Conservation (phyloP, 2,329 filamentous ascomycete genomes). For the Rutstroemia sydowiana region DNA sequence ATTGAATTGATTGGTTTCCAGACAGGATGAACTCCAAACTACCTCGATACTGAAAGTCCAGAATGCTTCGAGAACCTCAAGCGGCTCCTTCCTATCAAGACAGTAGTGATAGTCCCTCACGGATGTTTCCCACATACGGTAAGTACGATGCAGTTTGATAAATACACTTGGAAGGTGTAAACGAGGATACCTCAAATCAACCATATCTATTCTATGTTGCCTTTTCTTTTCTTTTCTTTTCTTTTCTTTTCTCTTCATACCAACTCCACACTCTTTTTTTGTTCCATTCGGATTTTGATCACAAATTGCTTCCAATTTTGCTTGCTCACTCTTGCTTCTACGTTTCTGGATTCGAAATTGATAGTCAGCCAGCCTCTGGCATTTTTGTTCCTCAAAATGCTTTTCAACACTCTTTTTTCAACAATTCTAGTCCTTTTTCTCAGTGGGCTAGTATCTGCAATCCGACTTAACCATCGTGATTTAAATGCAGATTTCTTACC, state of each 20-base stretch:
- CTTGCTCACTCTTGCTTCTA: slow-evolving; percentile 1
- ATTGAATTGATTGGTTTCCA: neutral
- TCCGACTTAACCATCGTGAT: slow-evolving; percentile 17
- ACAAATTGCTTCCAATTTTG: slow-evolving; percentile 9
- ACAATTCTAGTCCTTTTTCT: neutral
- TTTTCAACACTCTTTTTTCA: neutral
- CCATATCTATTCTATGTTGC: too few species aligned
- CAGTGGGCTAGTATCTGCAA: slow-evolving; percentile 5
- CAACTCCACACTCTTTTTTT: neutral
- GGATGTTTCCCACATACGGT: too few species aligned
- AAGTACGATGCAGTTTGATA: too few species aligned
- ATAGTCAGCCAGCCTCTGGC: slow-evolving; percentile 2
- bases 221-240: neutral
- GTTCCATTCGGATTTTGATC: slow-evolving; percentile 4
- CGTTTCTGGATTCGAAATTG: neutral
- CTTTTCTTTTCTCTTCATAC: neutral
- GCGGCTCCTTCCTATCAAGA: too few species aligned
- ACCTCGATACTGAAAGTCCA: too few species aligned
- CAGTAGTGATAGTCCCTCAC: too few species aligned
- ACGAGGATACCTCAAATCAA: too few species aligned
- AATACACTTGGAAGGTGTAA: too few species aligned
- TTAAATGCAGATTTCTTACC: slow-evolving; percentile 17
- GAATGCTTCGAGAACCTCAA: too few species aligned
- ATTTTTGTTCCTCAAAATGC: slow-evolving; percentile 2
- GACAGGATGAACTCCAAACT: too few species aligned